phyloP scores from a whole-genome alignment of 2,329 filamentous ascomycete species.

The Nemania sp. region DNA sequence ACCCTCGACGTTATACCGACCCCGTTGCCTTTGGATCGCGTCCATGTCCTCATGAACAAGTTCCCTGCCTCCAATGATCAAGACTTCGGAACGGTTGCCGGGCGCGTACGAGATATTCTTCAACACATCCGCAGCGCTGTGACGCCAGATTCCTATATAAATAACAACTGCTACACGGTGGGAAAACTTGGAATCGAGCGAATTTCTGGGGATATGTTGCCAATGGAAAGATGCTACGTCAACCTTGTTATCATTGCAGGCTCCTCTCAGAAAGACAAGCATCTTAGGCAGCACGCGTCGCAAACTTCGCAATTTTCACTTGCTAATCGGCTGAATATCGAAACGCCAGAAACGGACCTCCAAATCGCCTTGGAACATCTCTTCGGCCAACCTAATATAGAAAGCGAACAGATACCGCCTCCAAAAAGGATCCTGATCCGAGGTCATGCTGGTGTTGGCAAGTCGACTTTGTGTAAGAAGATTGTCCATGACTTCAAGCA shows the following conservation, averaged over 20 bases:
- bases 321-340: background rate
- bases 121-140: too few relatives aligned
- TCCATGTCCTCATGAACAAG: too few relatives aligned
- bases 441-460: conserved; percentile 7
- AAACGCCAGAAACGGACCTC: background rate
- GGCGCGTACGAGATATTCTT: too few relatives aligned
- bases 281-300: background rate
- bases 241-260: background rate
- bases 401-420: too few relatives aligned
- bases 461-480: conserved; percentile 14
- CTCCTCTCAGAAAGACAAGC: background rate
- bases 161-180: background rate
- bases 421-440: conserved; percentile 7
- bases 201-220: background rate
- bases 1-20: too few relatives aligned
- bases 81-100: too few relatives aligned
- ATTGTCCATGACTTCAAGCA: conserved; percentile 14
- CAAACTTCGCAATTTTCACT: background rate
- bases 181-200: background rate
- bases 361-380: background rate
- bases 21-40: too few relatives aligned
- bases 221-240: background rate
- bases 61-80: too few relatives aligned
- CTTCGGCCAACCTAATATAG: background rate
- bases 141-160: too few relatives aligned